These are phyloP conservation scores for Heteromeles arbutifolia DNA, from an alignment of 306 rosid genomes.

Conservation along the genomic window DNA sequence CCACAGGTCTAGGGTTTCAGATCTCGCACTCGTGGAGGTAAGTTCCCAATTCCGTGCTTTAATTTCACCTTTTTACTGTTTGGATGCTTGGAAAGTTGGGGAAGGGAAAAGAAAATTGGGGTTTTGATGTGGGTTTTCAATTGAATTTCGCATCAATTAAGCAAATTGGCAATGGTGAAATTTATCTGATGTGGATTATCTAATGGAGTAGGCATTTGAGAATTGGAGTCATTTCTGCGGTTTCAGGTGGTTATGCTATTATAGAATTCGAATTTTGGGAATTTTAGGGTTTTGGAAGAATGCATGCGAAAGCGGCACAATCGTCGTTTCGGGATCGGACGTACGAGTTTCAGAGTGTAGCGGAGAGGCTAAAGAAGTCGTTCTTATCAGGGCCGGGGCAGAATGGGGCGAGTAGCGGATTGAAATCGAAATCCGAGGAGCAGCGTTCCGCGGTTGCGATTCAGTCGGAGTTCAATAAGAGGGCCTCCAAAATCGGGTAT, in stretches of 20 bases:
- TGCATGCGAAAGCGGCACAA: slow-evolving; percentile 62
- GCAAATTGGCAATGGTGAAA: neutral
- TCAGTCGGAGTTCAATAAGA: slow-evolving; percentile 75
- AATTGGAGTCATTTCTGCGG: neutral
- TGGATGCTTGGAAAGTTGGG: neutral
- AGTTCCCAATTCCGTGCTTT: neutral
- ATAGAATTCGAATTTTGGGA: slow-evolving; percentile 23
- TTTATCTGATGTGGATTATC: neutral
- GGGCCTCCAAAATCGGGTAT: slow-evolving; percentile 84
- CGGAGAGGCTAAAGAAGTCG: slow-evolving; percentile 70
- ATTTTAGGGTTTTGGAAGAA: slow-evolving; percentile 16
- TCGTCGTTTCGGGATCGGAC: slow-evolving; percentile 84
- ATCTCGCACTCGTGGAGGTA: slow-evolving; percentile 41
- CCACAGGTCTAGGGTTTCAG: slow-evolving; percentile 26
- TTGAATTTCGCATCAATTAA: neutral
- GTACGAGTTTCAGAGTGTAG: slow-evolving; percentile 63
- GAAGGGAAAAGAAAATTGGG: neutral
- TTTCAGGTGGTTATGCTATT: slow-evolving; percentile 30
- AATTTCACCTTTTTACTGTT: neutral
- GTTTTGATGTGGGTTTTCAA: neutral
- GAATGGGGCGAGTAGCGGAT: slow-evolving; percentile 50
- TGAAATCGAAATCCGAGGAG: slow-evolving; percentile 70
- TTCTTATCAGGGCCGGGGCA: slow-evolving; percentile 35
- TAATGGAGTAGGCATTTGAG: neutral
- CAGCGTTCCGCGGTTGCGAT: slow-evolving; percentile 55